Percentiles rank a stretch among this genome's conserved stretches.
phyloP scores from a whole-genome alignment of 2,329 filamentous ascomycete species.

The Fusarium sp. region DNA sequence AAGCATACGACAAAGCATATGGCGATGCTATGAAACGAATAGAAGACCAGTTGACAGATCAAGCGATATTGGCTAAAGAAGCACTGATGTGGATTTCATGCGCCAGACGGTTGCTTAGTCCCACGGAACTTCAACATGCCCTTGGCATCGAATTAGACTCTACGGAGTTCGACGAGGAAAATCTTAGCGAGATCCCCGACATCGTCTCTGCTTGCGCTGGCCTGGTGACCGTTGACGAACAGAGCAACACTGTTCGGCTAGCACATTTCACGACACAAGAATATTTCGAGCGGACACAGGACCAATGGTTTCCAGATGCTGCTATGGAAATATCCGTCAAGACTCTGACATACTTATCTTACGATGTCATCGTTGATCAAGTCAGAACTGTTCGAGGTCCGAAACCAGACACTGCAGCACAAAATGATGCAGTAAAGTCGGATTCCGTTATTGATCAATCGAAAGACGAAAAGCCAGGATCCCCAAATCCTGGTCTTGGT shows the following conservation, averaged over 20 bases:
- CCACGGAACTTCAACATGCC: conserved; percentile 52
- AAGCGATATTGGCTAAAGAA: conserved; percentile 49
- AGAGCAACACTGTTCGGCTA: conserved; percentile 51
- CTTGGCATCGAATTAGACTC: conserved; percentile 49
- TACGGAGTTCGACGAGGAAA: conserved; percentile 46
- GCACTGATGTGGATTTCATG: conserved; percentile 53
- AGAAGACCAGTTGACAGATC: conserved; percentile 46
- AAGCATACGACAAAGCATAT: conserved; percentile 52
- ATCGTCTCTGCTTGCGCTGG: conserved; percentile 53
- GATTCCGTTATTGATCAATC: background rate
- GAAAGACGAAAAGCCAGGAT: conserved; percentile 4
- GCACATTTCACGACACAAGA: conserved; percentile 58
- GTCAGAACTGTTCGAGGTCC: background rate
- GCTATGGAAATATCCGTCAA: background rate
- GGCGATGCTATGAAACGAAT: conserved; percentile 54
- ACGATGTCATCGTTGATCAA: background rate
- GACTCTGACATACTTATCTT: background rate
- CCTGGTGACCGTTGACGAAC: conserved; percentile 52
- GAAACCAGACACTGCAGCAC: background rate
- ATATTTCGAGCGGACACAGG: conserved; percentile 48
- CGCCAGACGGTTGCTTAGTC: conserved; percentile 47
- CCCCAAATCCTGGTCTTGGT: background rate
- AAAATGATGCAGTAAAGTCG: background rate
- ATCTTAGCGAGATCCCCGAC: conserved; percentile 46
- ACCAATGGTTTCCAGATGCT: background rate